These are phyloP conservation scores for Penicillium alfredii DNA, from an alignment of 495 filamentous ascomycete genomes.

Conservation along the genomic window DNA sequence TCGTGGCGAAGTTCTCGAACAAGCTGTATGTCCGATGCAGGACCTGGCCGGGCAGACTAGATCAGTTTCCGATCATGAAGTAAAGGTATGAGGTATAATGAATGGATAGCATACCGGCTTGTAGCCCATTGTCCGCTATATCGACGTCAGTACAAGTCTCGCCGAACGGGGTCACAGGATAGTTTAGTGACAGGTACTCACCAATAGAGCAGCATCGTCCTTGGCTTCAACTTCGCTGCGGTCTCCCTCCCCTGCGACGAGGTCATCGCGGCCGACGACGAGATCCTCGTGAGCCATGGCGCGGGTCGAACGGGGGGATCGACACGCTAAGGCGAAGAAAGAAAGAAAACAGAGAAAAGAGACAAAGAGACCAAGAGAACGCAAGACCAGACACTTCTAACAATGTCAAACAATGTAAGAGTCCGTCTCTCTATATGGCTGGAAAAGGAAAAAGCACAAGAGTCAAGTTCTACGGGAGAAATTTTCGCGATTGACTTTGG, in stretches of 20 bases:
- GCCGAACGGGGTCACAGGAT: no score
- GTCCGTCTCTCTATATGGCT: no score
- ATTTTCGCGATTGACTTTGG: no score
- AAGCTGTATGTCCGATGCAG: slow-evolving; percentile 44
- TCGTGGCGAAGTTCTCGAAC: slow-evolving; percentile 51
- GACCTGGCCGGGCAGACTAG: slow-evolving; percentile 22
- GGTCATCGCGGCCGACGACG: slow-evolving; percentile 22
- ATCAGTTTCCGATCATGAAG: slow-evolving; percentile 5
- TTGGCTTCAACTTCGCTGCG: slow-evolving; percentile 26
- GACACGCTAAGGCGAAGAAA: no score
- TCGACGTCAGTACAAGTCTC: neutral
- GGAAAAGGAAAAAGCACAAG: no score
- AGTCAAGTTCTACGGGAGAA: no score
- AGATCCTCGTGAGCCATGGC: slow-evolving; percentile 18
- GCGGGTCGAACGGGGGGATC: no score
- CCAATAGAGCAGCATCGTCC: slow-evolving; percentile 42
- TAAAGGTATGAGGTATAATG: no score
- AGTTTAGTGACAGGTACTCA: slow-evolving; percentile 14
- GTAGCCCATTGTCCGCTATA: slow-evolving; percentile 43
- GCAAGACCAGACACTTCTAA: slow-evolving; percentile 2
- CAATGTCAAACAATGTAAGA: no score
- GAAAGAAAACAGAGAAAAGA: neutral
- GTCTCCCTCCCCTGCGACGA: slow-evolving; percentile 24
- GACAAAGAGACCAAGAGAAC: neutral
- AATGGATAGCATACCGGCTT: slow-evolving; percentile 36